phyloP scores from a whole-genome alignment of 345 rosid species.

The Iberis pinnata region DNA sequence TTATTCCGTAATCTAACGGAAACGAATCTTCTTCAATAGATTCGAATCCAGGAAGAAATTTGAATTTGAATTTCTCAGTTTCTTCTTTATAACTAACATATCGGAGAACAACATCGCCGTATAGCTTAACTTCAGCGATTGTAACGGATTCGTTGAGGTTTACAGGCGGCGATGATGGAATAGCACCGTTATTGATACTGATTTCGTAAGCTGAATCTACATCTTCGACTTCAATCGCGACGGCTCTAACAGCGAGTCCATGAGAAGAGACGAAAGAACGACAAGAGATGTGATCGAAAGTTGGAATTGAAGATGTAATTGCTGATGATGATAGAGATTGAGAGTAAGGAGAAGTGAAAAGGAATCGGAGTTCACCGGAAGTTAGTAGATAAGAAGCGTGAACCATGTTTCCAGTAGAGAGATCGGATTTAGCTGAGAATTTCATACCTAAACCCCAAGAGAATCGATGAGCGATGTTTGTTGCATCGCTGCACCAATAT shows the following conservation, averaged over 20 bases:
- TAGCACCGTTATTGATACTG: conserved; percentile 63
- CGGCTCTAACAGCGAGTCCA: conserved; percentile 67
- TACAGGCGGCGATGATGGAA: conserved; percentile 43
- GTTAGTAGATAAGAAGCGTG: too few relatives aligned
- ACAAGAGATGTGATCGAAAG: conserved; percentile 36
- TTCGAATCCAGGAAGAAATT: conserved; percentile 63
- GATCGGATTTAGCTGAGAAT: too few relatives aligned
- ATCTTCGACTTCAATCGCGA: conserved; percentile 69
- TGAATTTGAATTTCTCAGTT: conserved; percentile 17
- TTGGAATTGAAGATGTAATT: conserved; percentile 50
- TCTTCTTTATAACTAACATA: conserved; percentile 45
- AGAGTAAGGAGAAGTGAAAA: too few relatives aligned
- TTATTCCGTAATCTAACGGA: conserved; percentile 66
- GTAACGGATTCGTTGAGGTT: conserved; percentile 41
- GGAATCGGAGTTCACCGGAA: too few relatives aligned
- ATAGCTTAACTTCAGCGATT: conserved; percentile 65
- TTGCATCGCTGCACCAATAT: too few relatives aligned
- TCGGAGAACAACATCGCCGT: conserved; percentile 83
- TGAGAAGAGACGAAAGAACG: conserved; percentile 54
- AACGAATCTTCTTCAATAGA: conserved; percentile 44
- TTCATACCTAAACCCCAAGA: too few relatives aligned
- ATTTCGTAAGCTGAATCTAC: conserved; percentile 52
- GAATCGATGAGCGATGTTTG: too few relatives aligned
- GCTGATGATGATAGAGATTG: too few relatives aligned
- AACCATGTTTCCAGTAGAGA: too few relatives aligned